Conservation (phyloP, 768 basidiomycete genomes). For the Phlebiopsis flavidoalba region DNA sequence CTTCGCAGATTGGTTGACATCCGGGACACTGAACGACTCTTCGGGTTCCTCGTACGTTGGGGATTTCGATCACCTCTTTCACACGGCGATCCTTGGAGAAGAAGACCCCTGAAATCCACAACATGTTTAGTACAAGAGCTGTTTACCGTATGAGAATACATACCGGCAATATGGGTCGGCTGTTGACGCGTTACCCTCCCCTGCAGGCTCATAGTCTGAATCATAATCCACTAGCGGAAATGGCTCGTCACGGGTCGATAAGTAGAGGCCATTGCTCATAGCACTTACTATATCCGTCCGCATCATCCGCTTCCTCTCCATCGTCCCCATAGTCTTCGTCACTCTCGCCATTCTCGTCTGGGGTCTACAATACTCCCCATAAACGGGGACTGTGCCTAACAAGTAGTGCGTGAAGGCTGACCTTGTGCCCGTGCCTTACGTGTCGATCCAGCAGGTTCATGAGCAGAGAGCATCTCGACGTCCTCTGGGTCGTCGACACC, state of each 20-base stretch:
- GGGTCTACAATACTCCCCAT: neutral
- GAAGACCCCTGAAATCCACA: slow-evolving; percentile 63
- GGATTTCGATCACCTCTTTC: slow-evolving; percentile 90
- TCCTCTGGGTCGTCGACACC: slow-evolving; percentile 50
- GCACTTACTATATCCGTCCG: slow-evolving; percentile 22
- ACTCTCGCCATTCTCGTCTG: slow-evolving; percentile 55
- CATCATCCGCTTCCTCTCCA: slow-evolving; percentile 43
- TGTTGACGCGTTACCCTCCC: slow-evolving; percentile 39
- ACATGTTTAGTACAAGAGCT: neutral
- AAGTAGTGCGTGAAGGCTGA: slow-evolving; percentile 12
- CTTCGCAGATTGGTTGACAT: slow-evolving; percentile 42
- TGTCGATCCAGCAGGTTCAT: slow-evolving; percentile 2
- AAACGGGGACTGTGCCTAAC: neutral
- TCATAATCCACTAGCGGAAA: slow-evolving; percentile 61
- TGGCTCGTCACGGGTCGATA: neutral
- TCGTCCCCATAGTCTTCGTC: slow-evolving; percentile 49
- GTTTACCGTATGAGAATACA: slow-evolving; percentile 9
- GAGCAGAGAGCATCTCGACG: slow-evolving; percentile 14
- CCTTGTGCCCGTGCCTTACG: slow-evolving; percentile 22
- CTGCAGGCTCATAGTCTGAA: slow-evolving; percentile 61
- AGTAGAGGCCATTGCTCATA: neutral
- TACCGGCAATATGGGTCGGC: slow-evolving; percentile 91
- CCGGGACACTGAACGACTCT: slow-evolving; percentile 41
- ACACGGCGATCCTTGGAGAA: slow-evolving; percentile 91
- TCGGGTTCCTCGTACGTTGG: slow-evolving; percentile 84